phyloP scores from a whole-genome alignment of 208 protist genomes.

The Acanthamoeba divionensis region DNA sequence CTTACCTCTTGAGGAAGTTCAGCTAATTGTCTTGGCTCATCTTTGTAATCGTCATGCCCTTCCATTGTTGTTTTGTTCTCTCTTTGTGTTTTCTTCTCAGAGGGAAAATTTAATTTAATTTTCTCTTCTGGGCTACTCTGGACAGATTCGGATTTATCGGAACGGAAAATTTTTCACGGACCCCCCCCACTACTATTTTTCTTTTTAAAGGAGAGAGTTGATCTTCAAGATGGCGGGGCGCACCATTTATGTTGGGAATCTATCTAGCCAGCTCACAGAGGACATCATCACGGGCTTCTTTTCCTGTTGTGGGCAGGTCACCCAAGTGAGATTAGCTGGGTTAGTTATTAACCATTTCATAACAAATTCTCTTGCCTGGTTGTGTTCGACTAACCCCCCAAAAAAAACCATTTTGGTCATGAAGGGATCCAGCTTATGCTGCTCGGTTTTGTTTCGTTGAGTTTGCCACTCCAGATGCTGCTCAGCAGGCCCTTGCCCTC shows the following conservation, averaged over 20 bases:
- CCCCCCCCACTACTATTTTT: too few species aligned
- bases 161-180: too few species aligned
- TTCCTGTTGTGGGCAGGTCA: neutral
- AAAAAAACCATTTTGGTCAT: neutral
- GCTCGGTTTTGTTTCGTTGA: conserved; percentile 36
- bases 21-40: too few species aligned
- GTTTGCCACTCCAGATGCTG: neutral
- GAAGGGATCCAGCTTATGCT: conserved; percentile 4
- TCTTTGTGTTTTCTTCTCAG: too few species aligned
- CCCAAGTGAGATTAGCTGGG: conserved; percentile 37
- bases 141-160: too few species aligned
- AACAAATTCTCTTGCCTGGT: neutral
- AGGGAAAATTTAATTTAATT: too few species aligned
- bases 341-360: neutral
- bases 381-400: neutral
- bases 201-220: too few species aligned
- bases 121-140: too few species aligned
- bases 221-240: too few species aligned
- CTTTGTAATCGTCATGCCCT: too few species aligned
- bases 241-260: conserved; percentile 17
- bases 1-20: too few species aligned
- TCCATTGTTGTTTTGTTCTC: too few species aligned
- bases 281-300: neutral
- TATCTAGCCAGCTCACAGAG: neutral
- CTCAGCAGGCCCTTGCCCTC: neutral